Percentiles rank a stretch among this genome's conserved stretches.
Conservation (phyloP, 768 basidiomycete genomes). For the Psilocybe subaeruginosa region DNA sequence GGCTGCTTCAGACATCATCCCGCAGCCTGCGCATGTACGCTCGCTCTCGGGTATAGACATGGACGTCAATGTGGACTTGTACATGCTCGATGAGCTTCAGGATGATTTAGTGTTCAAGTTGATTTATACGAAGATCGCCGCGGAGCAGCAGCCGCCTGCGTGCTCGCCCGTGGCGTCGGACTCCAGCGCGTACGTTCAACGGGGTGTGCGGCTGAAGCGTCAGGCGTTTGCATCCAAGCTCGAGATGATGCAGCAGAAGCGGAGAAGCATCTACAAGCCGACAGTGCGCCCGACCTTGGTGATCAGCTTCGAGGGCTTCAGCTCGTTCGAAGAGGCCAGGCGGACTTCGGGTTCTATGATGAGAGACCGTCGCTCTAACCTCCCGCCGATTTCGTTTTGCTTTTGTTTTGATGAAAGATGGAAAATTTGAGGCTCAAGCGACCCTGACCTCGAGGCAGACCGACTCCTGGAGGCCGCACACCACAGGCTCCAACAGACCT, state of each 20-base stretch:
- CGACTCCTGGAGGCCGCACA: slow-evolving; percentile 32
- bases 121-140: slow-evolving; percentile 50
- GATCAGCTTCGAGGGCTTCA: slow-evolving; percentile 71
- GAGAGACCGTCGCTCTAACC: slow-evolving; percentile 71
- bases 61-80: not conserved
- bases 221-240: slow-evolving; percentile 1
- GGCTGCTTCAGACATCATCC: slow-evolving; percentile 66
- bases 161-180: slow-evolving; percentile 47
- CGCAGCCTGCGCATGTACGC: slow-evolving; percentile 52
- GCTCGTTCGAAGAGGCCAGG: slow-evolving; percentile 81
- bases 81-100: slow-evolving; percentile 26
- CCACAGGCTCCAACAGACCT: not conserved
- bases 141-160: slow-evolving; percentile 31
- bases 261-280: slow-evolving; percentile 28
- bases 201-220: not conserved
- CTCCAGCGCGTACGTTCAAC: slow-evolving; percentile 26
- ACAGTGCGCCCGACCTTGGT: slow-evolving; percentile 49
- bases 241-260: slow-evolving; percentile 14
- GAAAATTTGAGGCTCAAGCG: slow-evolving; percentile 51
- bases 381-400: slow-evolving; percentile 29
- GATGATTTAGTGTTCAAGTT: slow-evolving; percentile 44
- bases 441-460: slow-evolving; percentile 51
- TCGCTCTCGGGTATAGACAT: not conserved
- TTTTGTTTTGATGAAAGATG: not conserved
- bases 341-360: slow-evolving; percentile 76